A percentile compares a stretch with the other conserved stretches of the same genome.
phyloP scores from a whole-genome alignment of 2,329 filamentous ascomycete genomes.

The Penicillium sp. region DNA sequence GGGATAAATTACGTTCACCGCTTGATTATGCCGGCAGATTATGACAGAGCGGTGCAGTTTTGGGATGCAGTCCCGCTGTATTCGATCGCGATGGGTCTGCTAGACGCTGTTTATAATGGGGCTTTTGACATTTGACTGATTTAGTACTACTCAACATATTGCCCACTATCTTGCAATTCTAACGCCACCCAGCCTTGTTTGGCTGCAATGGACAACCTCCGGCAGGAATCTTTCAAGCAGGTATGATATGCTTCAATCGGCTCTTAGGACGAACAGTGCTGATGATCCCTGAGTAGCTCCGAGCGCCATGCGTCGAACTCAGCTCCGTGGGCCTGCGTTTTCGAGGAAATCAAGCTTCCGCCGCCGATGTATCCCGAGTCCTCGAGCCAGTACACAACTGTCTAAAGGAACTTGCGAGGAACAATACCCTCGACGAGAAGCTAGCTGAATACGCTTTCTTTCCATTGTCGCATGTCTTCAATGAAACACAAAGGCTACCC shows the following conservation, averaged over 20 bases:
- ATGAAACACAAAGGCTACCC: conserved; percentile 68
- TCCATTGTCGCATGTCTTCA: conserved; percentile 81
- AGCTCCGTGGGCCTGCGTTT: conserved; percentile 54
- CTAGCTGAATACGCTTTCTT: conserved; percentile 95
- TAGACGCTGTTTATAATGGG: not conserved
- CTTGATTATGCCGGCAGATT: conserved; percentile 25
- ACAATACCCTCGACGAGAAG: conserved; percentile 65
- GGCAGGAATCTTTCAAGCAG: conserved; percentile 43
- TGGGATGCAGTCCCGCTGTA: conserved; percentile 5
- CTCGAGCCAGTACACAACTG: conserved; percentile 45
- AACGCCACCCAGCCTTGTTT: not conserved
- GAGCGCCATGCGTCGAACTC: conserved; percentile 57
- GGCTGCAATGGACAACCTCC: conserved; percentile 34
- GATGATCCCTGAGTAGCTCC: conserved; percentile 45
- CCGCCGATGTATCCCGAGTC: conserved; percentile 48
- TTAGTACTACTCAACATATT: not conserved
- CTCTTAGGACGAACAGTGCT: not conserved
- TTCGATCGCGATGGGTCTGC: conserved; percentile 3
- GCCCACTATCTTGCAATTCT: not conserved
- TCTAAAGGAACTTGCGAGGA: conserved; percentile 40
- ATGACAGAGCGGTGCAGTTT: conserved; percentile 15
- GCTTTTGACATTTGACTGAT: not conserved
- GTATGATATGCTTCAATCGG: conserved; percentile 21
- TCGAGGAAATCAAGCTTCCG: conserved; percentile 44
- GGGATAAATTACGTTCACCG: conserved; percentile 19